Percentiles rank a stretch among this genome's conserved stretches.
These are phyloP conservation scores for Aspergillus pseudoterreus DNA, from an alignment of 2,329 filamentous ascomycete genomes.

Conservation along the genomic window DNA sequence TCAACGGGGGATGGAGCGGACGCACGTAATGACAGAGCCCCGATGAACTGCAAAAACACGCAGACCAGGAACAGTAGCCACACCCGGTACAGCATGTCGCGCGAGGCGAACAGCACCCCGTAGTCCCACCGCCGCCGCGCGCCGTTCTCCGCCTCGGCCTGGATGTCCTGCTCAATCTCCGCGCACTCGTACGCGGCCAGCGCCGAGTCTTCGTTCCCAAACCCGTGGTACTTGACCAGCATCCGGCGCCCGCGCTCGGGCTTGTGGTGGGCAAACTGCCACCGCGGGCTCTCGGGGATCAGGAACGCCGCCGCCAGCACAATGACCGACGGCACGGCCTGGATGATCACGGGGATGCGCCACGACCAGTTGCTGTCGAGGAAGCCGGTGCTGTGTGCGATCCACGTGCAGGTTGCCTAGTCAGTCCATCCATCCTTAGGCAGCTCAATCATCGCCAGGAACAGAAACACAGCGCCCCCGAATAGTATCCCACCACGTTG, in stretches of 20 bases:
- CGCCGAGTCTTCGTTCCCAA: slow-evolving; percentile 35
- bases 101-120: slow-evolving; percentile 1
- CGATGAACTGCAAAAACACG: slow-evolving; percentile 8
- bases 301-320: slow-evolving; percentile 51
- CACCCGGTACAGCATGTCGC: slow-evolving; percentile 7
- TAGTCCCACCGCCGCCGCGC: slow-evolving; percentile 10
- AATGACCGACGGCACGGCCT: slow-evolving; percentile 44
- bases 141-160: slow-evolving; percentile 5
- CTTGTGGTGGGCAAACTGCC: slow-evolving; percentile 58
- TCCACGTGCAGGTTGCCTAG: slow-evolving; percentile 9
- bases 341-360: slow-evolving; percentile 57
- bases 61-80: slow-evolving; percentile 8
- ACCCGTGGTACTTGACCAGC: slow-evolving; percentile 58
- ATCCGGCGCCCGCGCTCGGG: slow-evolving; percentile 55
- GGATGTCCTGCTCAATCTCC: slow-evolving; percentile 17
- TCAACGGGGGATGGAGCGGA: background rate
- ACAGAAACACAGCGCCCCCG: slow-evolving; percentile 10
- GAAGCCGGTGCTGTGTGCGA: slow-evolving; percentile 22
- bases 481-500: slow-evolving; percentile 19
- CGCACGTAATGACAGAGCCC: slow-evolving; percentile 8
- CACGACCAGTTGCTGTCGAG: slow-evolving; percentile 42
- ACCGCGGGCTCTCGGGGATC: slow-evolving; percentile 61
- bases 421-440: too few species aligned
- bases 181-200: slow-evolving; percentile 21
- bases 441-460: background rate